Evolutionary conservation across 768 basidiomycete genomes (phyloP), one percentile per base, ranked within the genome.

Genomic region (Pleurotus eryngii): DNA sequence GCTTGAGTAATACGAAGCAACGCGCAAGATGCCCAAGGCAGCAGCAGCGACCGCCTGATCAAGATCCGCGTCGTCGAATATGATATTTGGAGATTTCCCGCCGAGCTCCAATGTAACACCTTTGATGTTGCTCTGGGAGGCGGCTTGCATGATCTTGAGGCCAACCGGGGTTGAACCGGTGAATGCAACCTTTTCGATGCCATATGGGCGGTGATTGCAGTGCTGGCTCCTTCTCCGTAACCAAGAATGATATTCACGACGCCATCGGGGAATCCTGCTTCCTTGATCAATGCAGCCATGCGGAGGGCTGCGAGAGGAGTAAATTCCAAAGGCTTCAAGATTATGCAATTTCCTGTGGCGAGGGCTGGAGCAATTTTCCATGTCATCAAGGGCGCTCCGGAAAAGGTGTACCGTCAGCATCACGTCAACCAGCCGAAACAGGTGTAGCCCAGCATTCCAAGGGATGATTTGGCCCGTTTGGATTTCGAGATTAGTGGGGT

Each of bases 341-440:
- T 76, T 60, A 94, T 76, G 3, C 82, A 73, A 71, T 92, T 92
- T 46, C 92, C 92, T 0, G 86, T 86, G 0, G 92, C 92, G 22
- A 95, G 77, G 1, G 93, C 90, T 4, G 93, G 91, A 0, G 79
- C 91, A 50, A 92, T 67, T 70, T 93, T 94, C 87, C 87, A 89
- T 3, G 80, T 66, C 57, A 86, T 71, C 84, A 92, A 89, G 49
- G 76, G 65, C 57, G 81, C 77, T 75, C 66, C 59, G 30, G 46
- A 49, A 37, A 42, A 26, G 24, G 5, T 26, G 24, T 1, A 26
- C 1, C 5, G 24, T 26, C 24, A 26, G 24, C 24, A 26, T 1
- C 24, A 26, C 1, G 24, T 26, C 5, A 26, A 1, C 24, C 24
- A 26, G 24, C 24, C 24, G 24, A 26, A 1, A 26, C 0, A 26